Evolutionary conservation across 805 yeast genomes (phyloP).

Genomic region (Yueomyces sp.): DNA sequence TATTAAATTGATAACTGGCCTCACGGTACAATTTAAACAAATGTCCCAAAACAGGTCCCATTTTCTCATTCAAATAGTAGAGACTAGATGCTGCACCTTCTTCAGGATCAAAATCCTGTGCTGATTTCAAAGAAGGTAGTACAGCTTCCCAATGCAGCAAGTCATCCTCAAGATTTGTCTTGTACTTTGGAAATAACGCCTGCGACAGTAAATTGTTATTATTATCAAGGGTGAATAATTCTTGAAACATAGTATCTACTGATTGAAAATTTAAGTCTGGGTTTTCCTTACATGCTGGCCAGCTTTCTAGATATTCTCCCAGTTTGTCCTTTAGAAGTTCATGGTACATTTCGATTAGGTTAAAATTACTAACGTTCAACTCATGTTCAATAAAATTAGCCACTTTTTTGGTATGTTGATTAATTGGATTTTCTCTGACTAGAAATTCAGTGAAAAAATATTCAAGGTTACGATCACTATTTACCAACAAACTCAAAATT

Average conservation of each 20-base stretch:
- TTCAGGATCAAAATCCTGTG: constrained; percentile 2
- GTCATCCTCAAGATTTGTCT: constrained; percentile 21
- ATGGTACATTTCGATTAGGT: constrained; percentile 21
- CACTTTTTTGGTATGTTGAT: constrained; percentile 19
- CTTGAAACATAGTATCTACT: constrained; percentile 22
- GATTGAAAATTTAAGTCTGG: constrained; percentile 17
- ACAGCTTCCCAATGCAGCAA: constrained; percentile 20
- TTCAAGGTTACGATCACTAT: constrained; percentile 14
- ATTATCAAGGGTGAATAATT: constrained; percentile 22
- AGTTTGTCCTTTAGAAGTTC: constrained; percentile 15
- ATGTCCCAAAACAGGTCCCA: constrained; percentile 42
- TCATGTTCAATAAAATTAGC: constrained; percentile 14
- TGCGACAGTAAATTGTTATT: constrained; percentile 20
- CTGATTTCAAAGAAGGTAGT: constrained; percentile 5
- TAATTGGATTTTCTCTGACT: constrained; percentile 24
- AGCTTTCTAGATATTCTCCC: constrained; percentile 10
- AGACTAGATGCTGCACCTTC: constrained; percentile 5
- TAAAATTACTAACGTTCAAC: constrained; percentile 15
- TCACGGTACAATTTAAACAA: constrained; percentile 65
- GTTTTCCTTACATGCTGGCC: constrained; percentile 16
- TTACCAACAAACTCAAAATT: constrained; percentile 13
- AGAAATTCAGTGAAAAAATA: constrained; percentile 22
- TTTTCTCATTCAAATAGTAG: constrained; percentile 20
- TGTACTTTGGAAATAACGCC: constrained; percentile 20
- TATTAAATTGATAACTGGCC: constrained; percentile 55